Base-by-base conservation (phyloP, 306 rosid species). In the Clitoria ternatea region DNA sequence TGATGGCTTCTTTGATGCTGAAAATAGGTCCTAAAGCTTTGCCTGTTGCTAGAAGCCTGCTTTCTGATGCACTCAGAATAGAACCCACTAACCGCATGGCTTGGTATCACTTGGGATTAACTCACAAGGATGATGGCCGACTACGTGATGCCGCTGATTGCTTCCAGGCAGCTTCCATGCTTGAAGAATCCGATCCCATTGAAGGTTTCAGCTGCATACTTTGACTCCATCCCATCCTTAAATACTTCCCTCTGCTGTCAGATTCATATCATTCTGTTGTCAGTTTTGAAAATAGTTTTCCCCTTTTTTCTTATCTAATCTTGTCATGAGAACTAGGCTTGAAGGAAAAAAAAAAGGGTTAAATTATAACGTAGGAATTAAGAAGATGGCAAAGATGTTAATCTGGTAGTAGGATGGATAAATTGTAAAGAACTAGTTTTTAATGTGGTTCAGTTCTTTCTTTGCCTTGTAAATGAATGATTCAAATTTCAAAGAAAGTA, bases 151-250 rank as follows among this genome's bases (percentile, higher is more conserved):
- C 99, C 14, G 85, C 82, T 30, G 99, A 94, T 68, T 91, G 92
- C 86, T 90, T 89, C 79, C 96, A 94, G 66, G 99, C 97, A 72
- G 99, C 99, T 29, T 81, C 85, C 72, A 87, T 90, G 96, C 99
- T 94, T 50, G 95, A 91, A 85, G 97, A 94, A 87, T 84, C 92
- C 1, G 95, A 89, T 67, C 99, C 97, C 20, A 66, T 94, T 9
- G 96, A 94, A 83, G 80, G 81, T 71, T 94, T 90, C 83, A 75
- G 80, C 83, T 68, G 68, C 55, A 4, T 86, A 57, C 77, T 78
- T 66, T 94, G 88, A 89, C 48, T 30, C 37, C 32, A 66, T 19
- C 47, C 54, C 39, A 5, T 42, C 42, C 42, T n/a, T 18, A 52
- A 13, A 24, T 54, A 36, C 56, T 44, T 53, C 13, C 1, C 17